A percentile compares a stretch with the other conserved stretches of the same genome.
Conservation (phyloP, 768 basidiomycete genomes). For the Phaeotremella fagi region DNA sequence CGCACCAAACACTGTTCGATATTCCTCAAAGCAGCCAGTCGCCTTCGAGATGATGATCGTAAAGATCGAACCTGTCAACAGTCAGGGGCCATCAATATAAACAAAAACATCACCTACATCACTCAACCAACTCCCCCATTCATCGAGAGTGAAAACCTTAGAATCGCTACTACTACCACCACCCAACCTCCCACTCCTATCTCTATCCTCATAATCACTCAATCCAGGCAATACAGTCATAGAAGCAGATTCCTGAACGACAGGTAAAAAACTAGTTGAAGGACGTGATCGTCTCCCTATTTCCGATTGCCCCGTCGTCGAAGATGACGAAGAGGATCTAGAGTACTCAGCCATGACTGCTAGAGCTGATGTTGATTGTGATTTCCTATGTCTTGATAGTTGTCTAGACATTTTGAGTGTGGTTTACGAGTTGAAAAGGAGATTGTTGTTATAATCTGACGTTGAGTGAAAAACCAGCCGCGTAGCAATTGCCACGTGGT, state of each 20-base stretch:
- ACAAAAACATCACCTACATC: constrained; percentile 10
- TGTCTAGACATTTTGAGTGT: constrained; percentile 7
- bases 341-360: constrained; percentile 8
- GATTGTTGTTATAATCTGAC: too few relatives aligned
- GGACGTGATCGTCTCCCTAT: background rate
- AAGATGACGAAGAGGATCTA: background rate
- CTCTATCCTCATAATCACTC: background rate
- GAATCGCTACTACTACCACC: too few relatives aligned
- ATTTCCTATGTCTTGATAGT: constrained; percentile 29
- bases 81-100: background rate
- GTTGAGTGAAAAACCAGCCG: constrained; percentile 2
- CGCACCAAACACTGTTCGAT: constrained; percentile 15
- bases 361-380: constrained; percentile 34
- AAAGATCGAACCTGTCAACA: constrained; percentile 13
- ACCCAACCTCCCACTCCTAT: background rate
- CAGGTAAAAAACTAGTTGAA: background rate
- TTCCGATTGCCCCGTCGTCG: background rate
- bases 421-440: too few relatives aligned
- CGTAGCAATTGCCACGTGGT: background rate
- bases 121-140: constrained; percentile 8
- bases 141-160: background rate
- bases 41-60: constrained; percentile 14
- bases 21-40: constrained; percentile 10
- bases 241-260: constrained; percentile 8
- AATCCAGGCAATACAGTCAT: constrained; percentile 9